Evolutionary conservation across 2,329 filamentous ascomycete genomes (phyloP), one percentile per base, ranked within the genome.

Genomic region (Aspergillus sp.): DNA sequence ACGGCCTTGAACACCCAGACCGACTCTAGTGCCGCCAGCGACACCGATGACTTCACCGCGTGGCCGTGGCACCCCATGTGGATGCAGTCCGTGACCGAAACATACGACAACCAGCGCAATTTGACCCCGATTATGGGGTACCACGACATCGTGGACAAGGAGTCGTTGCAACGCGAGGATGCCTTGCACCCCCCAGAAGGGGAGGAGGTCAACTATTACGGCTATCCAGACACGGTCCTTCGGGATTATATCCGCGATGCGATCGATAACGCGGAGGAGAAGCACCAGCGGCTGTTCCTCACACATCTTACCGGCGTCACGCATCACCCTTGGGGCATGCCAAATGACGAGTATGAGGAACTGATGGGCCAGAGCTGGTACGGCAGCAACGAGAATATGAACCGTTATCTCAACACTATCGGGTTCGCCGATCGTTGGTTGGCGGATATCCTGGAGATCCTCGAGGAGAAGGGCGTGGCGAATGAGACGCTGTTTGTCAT

Each of bases 401-500:
- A 63, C 36, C 53, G 52, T 1, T 64, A 63, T 36, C 48, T 64
- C 41, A 64, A 64, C 48, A 57, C 63, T 2, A 53, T 66, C 12
- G 56, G 57, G 1, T 66, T 59, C 10, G 57, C 52, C 8, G 63
- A 66, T 34, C 48, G 56, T 27, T 66, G 63, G 63, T 35, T 66
- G 10, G 52, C 48, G 4, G 54, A 60, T 5, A 61, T 66, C 5
- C 41, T 66, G 27, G 54, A 57, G 2, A 57, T 62, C 7, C 42
- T 66, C 5, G 50, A 62, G 29, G 63, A 66, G 35, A 58, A 61
- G 29, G 61, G 55, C 1, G 51, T 66, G 4, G 57, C 55, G 5
- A 50, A 66, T 40, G 61, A 66, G 49, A 66, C 63, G 4, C 50
- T 66, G n/a, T 35, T 66, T 6, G 55, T 62, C 29, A 62, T 66